Base-by-base conservation (phyloP, 1,284 basidiomycete species). In the Stygiomarasmius scandens region DNA sequence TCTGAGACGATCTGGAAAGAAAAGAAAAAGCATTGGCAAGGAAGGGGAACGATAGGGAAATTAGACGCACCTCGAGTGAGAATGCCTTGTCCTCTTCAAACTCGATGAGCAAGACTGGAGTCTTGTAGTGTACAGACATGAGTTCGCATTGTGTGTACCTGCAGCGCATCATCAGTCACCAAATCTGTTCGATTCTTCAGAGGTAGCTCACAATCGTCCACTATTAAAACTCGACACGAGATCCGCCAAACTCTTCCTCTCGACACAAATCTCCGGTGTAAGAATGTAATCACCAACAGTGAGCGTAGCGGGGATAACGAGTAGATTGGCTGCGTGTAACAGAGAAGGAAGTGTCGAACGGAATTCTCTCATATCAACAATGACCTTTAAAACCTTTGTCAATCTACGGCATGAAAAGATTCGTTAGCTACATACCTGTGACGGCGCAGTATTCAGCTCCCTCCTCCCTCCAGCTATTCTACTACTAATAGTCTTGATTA, bases 41-140 rank as follows among this genome's bases (percentile, higher is more conserved):
- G 52, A 29, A 1, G 32, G 27, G 34, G 5, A 20, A 49, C 16
- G 41, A 23, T n/a, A 23, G 29, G 38, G 41, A 58, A 12, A 20
- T 32, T 14, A 36, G 12, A 71, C 81, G 59, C 66, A 93, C 94
- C 71, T 93, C 87, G 12, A 98, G 79, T 0, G 93, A 92, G 71
- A 98, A 99, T 0, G 93, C 87, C 67, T 96, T 97, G 72, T 97
- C 92, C 72, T 98, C 94, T 67, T 98, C 96, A 64, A 99, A 99
- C 69, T 99, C 96, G 66, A 99, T 98, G n/a, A 99, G 80, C 14
- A 99, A 77, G 54, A 99, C 85, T 0, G 96, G 95, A 45, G 92
- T 89, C 74, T 95, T 96, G 75, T 98, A 99, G 70, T 98, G 91
- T 4, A 91, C 89, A 0, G 91, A 95, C 96, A 99, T 98, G 19